Base-by-base conservation (phyloP, 2,329 filamentous ascomycete species). In the Exophiala lecanii-corni region DNA sequence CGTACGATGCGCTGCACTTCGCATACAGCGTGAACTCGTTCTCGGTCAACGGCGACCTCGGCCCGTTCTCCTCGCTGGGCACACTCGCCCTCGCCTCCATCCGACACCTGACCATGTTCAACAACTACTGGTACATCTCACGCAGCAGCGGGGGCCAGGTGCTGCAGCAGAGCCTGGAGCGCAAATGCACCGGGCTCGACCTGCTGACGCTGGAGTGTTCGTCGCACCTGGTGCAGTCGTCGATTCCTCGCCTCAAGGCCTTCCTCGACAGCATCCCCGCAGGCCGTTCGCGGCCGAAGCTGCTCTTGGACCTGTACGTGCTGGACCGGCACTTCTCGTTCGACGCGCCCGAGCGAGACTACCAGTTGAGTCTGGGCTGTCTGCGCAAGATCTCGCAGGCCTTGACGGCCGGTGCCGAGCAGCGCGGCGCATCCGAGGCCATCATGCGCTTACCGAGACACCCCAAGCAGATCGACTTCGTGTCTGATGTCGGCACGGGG, bases 261-360 rank as follows among this genome's bases (percentile, higher is more conserved):
- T 49, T 49, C 21, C 30, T 45, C 17, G 34, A 31, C 7, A 39
- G 33, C 5, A 33, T 48, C 9, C 30, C 35, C 2, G 15, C 10
- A n/a, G 31, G 25, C n/a, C 30, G 26, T n/a, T 9, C 32, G 6
- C 34, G 32, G 35, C 49, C 49, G 9, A 43, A 25, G 9, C 23
- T 53, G 16, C 19, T 43, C 20, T 18, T 50, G 15, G 50, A 53
- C 25, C 31, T 53, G 7, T 39, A 43, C 20, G 37, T 52, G 19
- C 36, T 36, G 31, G 47, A 53, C 13, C 20, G 40, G 21, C 50
- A 53, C 21, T 50, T 53, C 30, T 42, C 43, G 4, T 53, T 50
- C 19, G 50, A 53, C 30, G 20, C 37, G 19, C 39, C 49, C 12
- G 42, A 48, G 15, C 31, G 39, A n/a, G 45, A 51, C 5, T 47